Conservation (phyloP, 2,329 filamentous ascomycete genomes). For the Fusarium sterilihyphosum region DNA sequence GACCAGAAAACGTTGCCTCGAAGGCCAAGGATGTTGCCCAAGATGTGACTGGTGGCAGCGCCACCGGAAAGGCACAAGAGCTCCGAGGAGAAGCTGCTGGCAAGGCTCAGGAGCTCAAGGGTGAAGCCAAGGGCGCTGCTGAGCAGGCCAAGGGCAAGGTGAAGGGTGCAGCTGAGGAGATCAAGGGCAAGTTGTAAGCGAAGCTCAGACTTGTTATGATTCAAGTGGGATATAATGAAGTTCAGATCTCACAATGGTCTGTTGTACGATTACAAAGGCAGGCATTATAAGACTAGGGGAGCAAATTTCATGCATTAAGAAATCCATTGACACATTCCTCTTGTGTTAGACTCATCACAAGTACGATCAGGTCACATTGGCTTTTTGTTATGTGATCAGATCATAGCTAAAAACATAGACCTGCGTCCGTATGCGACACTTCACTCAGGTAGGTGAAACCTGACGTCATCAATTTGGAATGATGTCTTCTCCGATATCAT, state of each 20-base stretch:
- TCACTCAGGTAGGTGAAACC: too few species aligned
- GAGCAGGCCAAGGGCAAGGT: conserved; percentile 51
- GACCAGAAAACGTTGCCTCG: conserved; percentile 51
- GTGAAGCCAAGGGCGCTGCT: conserved; percentile 55
- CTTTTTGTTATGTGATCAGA: neutral
- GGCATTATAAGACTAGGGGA: conserved; percentile 31
- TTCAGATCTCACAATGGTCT: conserved; percentile 7
- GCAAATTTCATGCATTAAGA: conserved; percentile 25
- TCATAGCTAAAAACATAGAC: neutral
- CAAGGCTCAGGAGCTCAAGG: conserved; percentile 51
- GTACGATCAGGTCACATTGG: neutral
- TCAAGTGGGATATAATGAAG: conserved; percentile 16
- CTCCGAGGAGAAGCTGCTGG: conserved; percentile 52
- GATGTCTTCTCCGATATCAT: neutral
- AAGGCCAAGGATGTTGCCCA: conserved; percentile 60
- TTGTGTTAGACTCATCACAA: neutral
- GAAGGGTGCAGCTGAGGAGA: conserved; percentile 23
- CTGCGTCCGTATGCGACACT: neutral
- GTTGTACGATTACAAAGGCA: conserved; percentile 36
- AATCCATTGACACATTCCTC: neutral
- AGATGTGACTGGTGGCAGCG: conserved; percentile 46
- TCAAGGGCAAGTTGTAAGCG: conserved; percentile 36
- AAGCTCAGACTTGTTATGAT: neutral
- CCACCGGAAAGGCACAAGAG: conserved; percentile 49
- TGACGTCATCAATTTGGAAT: conserved; percentile 8